Evolutionary conservation across 208 protist genomes (phyloP), one percentile per base, ranked within the genome.

Genomic region (Crithidia sp.): DNA sequence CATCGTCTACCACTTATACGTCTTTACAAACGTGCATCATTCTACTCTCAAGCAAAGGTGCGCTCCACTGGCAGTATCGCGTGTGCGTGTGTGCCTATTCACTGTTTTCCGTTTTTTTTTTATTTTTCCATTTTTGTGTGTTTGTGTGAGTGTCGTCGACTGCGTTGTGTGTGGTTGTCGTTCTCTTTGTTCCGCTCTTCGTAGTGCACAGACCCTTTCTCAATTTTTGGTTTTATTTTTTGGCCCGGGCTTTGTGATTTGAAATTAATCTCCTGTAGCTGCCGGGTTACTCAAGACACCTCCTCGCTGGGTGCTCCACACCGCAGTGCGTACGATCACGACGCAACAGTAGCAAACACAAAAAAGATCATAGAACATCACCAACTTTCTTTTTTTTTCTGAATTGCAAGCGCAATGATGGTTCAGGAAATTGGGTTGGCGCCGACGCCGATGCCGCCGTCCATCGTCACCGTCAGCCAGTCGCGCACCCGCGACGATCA

Each of bases 401-500:
- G 45, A 49, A 49, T 2, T 49, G 45, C 28, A 28, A 49, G 45
- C 45, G 9, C 7, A 2, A 72, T 47, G 49, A 65, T 60, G 47
- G 44, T 28, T 10, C 55, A 70, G 41, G 57, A 63, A 64, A 17
- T 41, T 39, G 44, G n/a, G 3, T 52, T 41, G 19, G 41, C 57
- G 3, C 66, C 57, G 13, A 60, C 67, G 45, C 67, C 67, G 40
- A n/a, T 43, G 39, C 69, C 59, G 52, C 57, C 58, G 60, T 75
- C 47, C 41, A 76, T 67, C 67, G 49, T 63, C 56, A 54, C 40
- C 17, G 53, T 9, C 7, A 52, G 55, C 36, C 57, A 68, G 56
- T 40, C 19, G 6, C 54, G 17, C 43, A 61, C 70, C 10, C n/a
- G 16, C 14, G 49, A 67, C 39, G 62, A 67, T 8, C 49, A 40